Conservation (phyloP, 2,329 filamentous ascomycete genomes). For the Zymoseptoria brevis region DNA sequence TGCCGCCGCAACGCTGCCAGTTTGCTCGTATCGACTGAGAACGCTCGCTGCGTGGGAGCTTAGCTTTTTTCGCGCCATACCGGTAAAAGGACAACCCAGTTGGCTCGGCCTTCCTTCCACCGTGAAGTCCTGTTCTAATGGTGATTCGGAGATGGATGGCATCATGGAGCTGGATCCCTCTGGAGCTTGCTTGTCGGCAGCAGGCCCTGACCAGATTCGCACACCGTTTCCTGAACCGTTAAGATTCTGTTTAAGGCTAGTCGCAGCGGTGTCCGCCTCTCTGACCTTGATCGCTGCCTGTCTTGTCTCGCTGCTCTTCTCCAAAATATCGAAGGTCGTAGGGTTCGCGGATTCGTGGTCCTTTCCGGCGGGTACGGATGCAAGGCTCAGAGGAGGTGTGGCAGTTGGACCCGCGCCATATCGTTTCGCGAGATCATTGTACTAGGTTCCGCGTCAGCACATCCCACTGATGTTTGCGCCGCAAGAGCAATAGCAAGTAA, state of each 20-base stretch:
- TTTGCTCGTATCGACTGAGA: conserved; percentile 31
- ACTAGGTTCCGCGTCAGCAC: conserved; percentile 20
- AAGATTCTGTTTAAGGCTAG: conserved; percentile 11
- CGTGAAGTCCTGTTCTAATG: conserved; percentile 82
- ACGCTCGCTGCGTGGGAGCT: conserved; percentile 33
- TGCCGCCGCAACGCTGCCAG: conserved; percentile 14
- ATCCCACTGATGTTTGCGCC: neutral
- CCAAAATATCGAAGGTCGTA: conserved; percentile 29
- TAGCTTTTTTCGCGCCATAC: conserved; percentile 36
- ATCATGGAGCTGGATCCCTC: conserved; percentile 30
- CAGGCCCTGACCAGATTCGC: conserved; percentile 28
- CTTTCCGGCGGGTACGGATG: conserved; percentile 23
- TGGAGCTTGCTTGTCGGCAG: conserved; percentile 29
- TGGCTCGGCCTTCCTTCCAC: conserved; percentile 72
- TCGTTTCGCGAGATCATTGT: conserved; percentile 28
- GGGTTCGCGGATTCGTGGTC: conserved; percentile 7
- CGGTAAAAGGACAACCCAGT: conserved; percentile 73
- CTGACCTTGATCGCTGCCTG: conserved; percentile 31
- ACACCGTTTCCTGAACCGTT: conserved; percentile 19
- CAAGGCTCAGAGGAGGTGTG: conserved; percentile 27
- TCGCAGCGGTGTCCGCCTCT: conserved; percentile 25
- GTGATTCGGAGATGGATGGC: conserved; percentile 34
- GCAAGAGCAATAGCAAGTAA: neutral
- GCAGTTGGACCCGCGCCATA: conserved; percentile 16
- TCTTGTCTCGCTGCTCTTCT: conserved; percentile 17